These are phyloP conservation scores for Athelia sp. DNA, from an alignment of 1,284 basidiomycete genomes.

Conservation along the genomic window DNA sequence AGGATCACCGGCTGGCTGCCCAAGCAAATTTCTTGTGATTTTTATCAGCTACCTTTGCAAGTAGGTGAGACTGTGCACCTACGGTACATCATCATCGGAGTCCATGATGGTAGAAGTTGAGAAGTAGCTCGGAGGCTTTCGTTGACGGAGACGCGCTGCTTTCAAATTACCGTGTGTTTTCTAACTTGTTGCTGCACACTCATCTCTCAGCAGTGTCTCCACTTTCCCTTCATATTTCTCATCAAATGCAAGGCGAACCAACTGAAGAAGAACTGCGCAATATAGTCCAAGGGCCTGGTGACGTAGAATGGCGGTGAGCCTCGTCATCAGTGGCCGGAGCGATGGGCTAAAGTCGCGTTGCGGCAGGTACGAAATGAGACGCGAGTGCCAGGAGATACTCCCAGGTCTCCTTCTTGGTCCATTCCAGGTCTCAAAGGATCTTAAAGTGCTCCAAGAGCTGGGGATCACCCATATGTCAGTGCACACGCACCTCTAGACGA, in stretches of 20 bases:
- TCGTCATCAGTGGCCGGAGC: not conserved
- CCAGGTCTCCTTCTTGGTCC: conserved; percentile 84
- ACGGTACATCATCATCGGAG: conserved; percentile 17
- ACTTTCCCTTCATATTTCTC: no score
- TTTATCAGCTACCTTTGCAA: no score
- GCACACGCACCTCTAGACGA: no score
- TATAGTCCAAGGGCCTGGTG: conserved; percentile 69
- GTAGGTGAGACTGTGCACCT: not conserved
- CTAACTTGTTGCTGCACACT: conserved; percentile 1
- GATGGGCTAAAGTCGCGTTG: conserved; percentile 3
- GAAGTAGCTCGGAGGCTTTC: not conserved
- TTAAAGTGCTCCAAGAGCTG: conserved; percentile 59
- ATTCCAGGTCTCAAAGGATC: conserved; percentile 81
- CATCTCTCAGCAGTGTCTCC: conserved; percentile 9
- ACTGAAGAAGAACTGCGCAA: conserved; percentile 53
- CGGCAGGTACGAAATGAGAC: conserved; percentile 83
- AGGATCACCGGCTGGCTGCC: no score
- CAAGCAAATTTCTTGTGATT: no score
- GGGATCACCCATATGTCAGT: conserved; percentile 82
- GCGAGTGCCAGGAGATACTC: conserved; percentile 89
- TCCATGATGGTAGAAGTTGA: not conserved
- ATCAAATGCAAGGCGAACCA: conserved; percentile 8
- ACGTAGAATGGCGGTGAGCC: conserved; percentile 65
- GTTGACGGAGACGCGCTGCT: no score
- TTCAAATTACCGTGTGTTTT: conserved; percentile 1